Evolutionary conservation across 75 land plant genomes (phyloP).

Genomic region (Sequoiadendron giganteum): DNA sequence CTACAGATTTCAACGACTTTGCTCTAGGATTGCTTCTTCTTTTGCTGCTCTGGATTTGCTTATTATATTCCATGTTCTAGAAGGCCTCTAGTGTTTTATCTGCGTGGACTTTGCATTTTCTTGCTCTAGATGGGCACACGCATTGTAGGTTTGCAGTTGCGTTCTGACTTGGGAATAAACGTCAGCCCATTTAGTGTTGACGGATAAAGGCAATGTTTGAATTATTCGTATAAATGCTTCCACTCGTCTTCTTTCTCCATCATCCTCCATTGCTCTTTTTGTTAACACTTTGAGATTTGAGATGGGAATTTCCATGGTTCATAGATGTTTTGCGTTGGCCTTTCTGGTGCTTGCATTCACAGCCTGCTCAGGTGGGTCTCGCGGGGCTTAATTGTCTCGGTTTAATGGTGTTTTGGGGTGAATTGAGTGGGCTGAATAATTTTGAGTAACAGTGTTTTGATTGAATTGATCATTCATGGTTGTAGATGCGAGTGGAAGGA

Average conservation of each 20-base stretch:
- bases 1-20: too few species aligned
- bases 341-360: background rate
- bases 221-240: background rate
- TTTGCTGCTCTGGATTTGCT: too few species aligned
- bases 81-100: too few species aligned
- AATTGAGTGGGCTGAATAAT: background rate
- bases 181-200: too few species aligned
- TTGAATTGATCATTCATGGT: background rate
- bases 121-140: too few species aligned
- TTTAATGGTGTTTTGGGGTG: background rate
- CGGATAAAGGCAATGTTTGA: too few species aligned
- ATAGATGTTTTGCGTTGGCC: background rate
- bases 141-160: too few species aligned
- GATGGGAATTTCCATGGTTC: background rate
- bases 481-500: background rate
- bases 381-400: background rate
- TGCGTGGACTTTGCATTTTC: too few species aligned
- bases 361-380: background rate
- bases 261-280: background rate
- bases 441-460: background rate
- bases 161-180: too few species aligned
- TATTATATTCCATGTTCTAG: too few species aligned
- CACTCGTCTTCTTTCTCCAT: background rate
- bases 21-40: too few species aligned
- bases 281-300: background rate